Evolutionary conservation across 2,329 filamentous ascomycete genomes (phyloP).

Genomic region (Botrytis galanthina): DNA sequence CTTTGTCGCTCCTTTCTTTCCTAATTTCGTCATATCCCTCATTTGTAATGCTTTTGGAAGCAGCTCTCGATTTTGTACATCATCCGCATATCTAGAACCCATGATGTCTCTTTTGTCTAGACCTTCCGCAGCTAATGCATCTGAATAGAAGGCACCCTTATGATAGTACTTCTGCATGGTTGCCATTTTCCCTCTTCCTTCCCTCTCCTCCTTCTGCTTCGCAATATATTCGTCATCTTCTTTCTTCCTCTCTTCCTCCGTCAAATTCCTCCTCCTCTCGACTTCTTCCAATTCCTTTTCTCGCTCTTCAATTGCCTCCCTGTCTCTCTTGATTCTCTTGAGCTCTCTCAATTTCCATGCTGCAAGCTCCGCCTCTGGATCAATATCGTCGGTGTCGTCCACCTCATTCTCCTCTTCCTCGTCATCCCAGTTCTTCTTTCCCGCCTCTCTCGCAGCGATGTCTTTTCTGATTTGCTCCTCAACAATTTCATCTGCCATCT

Average conservation of each 20-base stretch:
- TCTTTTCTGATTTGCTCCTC: conserved; percentile 87
- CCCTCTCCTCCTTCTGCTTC: conserved; percentile 54
- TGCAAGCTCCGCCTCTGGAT: conserved; percentile 83
- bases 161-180: conserved; percentile 98
- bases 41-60: conserved; percentile 91
- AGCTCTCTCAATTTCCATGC: conserved; percentile 95
- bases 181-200: conserved; percentile 73
- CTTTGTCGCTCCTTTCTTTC: conserved; percentile 85
- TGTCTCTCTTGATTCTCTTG: conserved; percentile 80
- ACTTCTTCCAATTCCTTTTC: conserved; percentile 87
- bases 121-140: conserved; percentile 72
- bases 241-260: conserved; percentile 76
- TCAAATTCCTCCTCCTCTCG: conserved; percentile 83
- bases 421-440: conserved; percentile 82
- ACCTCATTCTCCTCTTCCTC: conserved; percentile 71
- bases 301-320: conserved; percentile 76
- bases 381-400: conserved; percentile 83
- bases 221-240: conserved; percentile 81
- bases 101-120: conserved; percentile 81
- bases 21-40: conserved; percentile 88
- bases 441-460: conserved; percentile 68
- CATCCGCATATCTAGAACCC: conserved; percentile 78
- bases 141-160: conserved; percentile 92
- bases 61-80: conserved; percentile 76
- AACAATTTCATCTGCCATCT: conserved; percentile 73